phyloP scores from a whole-genome alignment of 2,329 filamentous ascomycete genomes.

The Hymenoscyphus scutula region DNA sequence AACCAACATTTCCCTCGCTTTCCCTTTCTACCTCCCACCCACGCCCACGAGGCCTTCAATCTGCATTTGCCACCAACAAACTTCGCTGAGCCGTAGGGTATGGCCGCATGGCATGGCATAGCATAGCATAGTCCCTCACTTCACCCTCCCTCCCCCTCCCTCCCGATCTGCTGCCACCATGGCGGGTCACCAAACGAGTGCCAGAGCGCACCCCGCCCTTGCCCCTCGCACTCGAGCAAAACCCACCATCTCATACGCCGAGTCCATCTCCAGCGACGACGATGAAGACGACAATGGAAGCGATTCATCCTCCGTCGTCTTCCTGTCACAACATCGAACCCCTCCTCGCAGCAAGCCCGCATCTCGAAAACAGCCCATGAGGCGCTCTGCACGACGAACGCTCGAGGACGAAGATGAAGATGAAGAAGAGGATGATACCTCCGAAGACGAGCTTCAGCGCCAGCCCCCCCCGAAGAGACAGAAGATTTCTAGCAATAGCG shows the following conservation, averaged over 20 bases:
- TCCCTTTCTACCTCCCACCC: no score
- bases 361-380: neutral
- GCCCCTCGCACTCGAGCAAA: conserved; percentile 25
- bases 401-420: neutral
- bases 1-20: neutral
- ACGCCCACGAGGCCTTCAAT: no score
- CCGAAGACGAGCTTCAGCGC: conserved; percentile 10
- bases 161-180: conserved; percentile 6
- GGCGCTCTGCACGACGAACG: neutral
- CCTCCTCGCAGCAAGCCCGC: neutral
- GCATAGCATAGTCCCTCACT: neutral
- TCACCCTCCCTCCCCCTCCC: neutral
- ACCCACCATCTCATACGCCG: conserved; percentile 31
- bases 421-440: conserved; percentile 2
- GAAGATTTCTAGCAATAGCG: conserved; percentile 15
- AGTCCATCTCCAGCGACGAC: conserved; percentile 19
- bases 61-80: neutral
- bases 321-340: neutral
- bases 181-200: neutral
- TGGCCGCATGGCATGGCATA: neutral
- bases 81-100: no score
- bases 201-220: conserved; percentile 1
- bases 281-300: conserved; percentile 5
- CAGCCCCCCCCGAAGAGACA: conserved; percentile 23
- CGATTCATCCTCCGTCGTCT: neutral